phyloP scores from a whole-genome alignment of 1,284 basidiomycete species.

The Trametes versicolor region DNA sequence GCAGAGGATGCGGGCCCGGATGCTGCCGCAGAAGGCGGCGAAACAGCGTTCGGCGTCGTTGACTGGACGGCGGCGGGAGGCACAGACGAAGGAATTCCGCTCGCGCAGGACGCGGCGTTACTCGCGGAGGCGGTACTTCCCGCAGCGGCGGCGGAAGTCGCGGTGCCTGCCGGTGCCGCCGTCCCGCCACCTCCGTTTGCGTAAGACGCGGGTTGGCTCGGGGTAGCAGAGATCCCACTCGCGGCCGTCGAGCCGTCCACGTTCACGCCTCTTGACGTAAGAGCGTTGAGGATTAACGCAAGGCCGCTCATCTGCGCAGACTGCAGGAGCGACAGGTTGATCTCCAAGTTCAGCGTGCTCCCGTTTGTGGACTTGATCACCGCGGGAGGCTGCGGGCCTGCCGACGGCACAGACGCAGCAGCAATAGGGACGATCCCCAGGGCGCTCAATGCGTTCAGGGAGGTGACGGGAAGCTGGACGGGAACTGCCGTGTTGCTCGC shows the following conservation, averaged over 20 bases:
- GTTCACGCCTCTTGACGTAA: conserved; percentile 51
- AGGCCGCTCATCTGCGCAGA: conserved; percentile 77
- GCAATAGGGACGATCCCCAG: conserved; percentile 80
- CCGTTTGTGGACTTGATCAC: conserved; percentile 75
- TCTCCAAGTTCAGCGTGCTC: conserved; percentile 74
- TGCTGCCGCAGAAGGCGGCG: conserved; percentile 13
- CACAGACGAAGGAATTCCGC: conserved; percentile 5
- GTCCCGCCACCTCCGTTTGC: conserved; percentile 11
- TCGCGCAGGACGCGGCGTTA: conserved; percentile 1
- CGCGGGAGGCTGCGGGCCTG: conserved; percentile 71
- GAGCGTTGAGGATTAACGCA: conserved; percentile 72
- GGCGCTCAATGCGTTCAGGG: conserved; percentile 71
- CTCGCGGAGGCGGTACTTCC: background rate
- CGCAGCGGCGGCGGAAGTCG: background rate
- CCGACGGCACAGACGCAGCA: conserved; percentile 59
- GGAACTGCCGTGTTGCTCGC: conserved; percentile 63
- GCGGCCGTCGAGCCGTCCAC: conserved; percentile 30
- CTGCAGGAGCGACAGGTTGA: conserved; percentile 77
- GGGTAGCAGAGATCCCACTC: background rate
- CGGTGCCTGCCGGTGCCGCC: background rate
- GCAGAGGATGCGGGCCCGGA: conserved; percentile 12
- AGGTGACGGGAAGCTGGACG: conserved; percentile 75
- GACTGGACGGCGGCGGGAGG: conserved; percentile 10
- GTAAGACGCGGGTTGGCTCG: background rate
- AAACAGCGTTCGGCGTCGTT: background rate